Conservation (phyloP, 345 rosid genomes). For the Corchorus olitorius region DNA sequence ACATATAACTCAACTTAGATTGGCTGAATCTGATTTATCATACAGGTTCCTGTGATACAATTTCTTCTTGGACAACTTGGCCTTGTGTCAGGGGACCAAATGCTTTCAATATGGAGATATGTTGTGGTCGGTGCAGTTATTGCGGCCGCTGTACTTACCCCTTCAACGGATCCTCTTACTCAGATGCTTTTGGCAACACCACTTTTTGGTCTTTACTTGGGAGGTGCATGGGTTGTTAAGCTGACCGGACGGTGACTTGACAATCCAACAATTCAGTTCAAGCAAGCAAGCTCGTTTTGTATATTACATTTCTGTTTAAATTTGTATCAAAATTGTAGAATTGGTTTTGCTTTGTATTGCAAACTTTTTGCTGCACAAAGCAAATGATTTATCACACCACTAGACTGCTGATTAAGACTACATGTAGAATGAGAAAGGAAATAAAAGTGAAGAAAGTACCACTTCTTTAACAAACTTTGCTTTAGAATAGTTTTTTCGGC, state of each 20-base stretch:
- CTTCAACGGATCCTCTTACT: constrained; percentile 97
- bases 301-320: not conserved
- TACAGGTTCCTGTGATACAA: constrained; percentile 97
- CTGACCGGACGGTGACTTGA: constrained; percentile 63
- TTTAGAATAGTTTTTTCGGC: too few relatives aligned
- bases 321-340: not conserved
- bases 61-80: constrained; percentile 91
- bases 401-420: not conserved
- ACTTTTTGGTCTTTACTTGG: constrained; percentile 88
- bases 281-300: not conserved
- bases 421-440: too few relatives aligned
- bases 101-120: constrained; percentile 97
- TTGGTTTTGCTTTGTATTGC: not conserved
- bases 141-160: constrained; percentile 92
- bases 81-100: constrained; percentile 82
- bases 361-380: not conserved
- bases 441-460: too few relatives aligned
- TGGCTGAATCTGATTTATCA: not conserved
- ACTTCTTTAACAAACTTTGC: not conserved
- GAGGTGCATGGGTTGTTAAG: constrained; percentile 95
- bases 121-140: constrained; percentile 94
- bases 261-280: not conserved
- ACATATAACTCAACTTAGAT: not conserved
- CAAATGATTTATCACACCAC: not conserved
- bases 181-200: constrained; percentile 91